Evolutionary conservation across 2,329 filamentous ascomycete species (phyloP), one percentile per base, ranked within the genome.

Genomic region (Fusarium subglutinans): DNA sequence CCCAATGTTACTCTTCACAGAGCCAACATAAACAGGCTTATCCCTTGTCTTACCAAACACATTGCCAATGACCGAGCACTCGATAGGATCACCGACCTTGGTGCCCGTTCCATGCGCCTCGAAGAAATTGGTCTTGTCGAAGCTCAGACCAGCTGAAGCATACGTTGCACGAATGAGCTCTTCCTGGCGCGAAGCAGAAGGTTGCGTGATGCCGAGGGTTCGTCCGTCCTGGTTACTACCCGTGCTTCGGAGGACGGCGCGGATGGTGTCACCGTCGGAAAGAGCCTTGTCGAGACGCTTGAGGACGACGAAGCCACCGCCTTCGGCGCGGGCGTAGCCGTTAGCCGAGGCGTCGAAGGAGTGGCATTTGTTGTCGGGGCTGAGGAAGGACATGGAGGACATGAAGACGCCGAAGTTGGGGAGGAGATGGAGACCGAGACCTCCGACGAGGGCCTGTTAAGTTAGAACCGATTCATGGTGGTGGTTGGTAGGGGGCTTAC

Each of bases 41-140:
- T 65, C 45, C 6, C 24, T n/a, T 4, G 62, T 33, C 6, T 45
- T 43, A 1, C 59, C 62, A 14, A 66, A 66, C 8, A 62, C 59
- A 10, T 54, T 38, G 4, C 41, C 37, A 18, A 66, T 66, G 1
- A 62, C 63, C 1, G 41, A 62, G 3, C 59, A 62, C 38, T 66
- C 63, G 6, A 64, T 43, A 20, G 63, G 63, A 22, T 66, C 63
- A 13, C 86, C 86, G 1, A 78, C 80, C 5, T 74, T 61, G 1
- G 86, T 87, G 2, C 85, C 85, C 0, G 86, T 87, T 0, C 85
- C 86, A 43, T 88, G 86, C 8, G 45, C 48, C 14, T 70, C 45
- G 11, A 70, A 69, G 22, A 54, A 64, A 28, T 45, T 35, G 14
- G 26, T 28, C 33, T 47, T 40, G 20, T 40, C 30, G 15, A 38